phyloP scores from a whole-genome alignment of 257 asterid species.

The Ajuga chamaepitys region DNA sequence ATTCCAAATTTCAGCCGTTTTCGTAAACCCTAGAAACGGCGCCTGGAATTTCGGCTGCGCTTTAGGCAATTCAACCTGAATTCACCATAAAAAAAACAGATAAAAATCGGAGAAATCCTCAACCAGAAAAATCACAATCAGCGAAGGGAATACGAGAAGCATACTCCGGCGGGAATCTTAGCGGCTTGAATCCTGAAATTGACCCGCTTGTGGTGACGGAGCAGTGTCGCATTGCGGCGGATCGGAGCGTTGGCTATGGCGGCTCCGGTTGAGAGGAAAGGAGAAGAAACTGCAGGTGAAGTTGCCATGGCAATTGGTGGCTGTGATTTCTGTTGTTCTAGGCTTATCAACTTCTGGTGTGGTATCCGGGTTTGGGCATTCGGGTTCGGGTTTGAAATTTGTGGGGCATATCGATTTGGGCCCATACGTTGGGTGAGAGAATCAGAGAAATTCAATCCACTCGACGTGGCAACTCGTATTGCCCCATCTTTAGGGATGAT shows the following conservation, averaged over 20 bases:
- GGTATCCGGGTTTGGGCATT: neutral
- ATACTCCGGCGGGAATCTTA: slow-evolving; percentile 78
- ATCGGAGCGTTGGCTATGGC: neutral
- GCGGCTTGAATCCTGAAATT: slow-evolving; percentile 61
- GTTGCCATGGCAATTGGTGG: slow-evolving; percentile 23
- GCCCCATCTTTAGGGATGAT: too few relatives aligned
- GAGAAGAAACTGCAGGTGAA: slow-evolving; percentile 32
- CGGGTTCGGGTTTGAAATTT: neutral
- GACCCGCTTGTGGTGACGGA: slow-evolving; percentile 14
- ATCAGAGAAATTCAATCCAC: too few relatives aligned
- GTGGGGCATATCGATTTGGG: slow-evolving; percentile 6
- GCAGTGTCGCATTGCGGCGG: slow-evolving; percentile 13
- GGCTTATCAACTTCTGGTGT: neutral
- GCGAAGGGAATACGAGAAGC: neutral
- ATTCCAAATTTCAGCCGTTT: slow-evolving; percentile 84
- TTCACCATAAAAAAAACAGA: neutral
- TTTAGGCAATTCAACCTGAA: slow-evolving; percentile 68
- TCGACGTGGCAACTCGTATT: too few relatives aligned
- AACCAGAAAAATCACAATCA: neutral
- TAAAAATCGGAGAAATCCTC: neutral
- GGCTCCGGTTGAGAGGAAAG: slow-evolving; percentile 33
- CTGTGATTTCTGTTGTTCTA: neutral
- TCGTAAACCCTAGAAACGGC: slow-evolving; percentile 73
- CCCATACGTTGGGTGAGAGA: too few relatives aligned
- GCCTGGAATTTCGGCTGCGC: slow-evolving; percentile 57